Evolutionary conservation across 768 basidiomycete species (phyloP), one percentile per base, ranked within the genome.

Genomic region (Kwoniella heveanensis): DNA sequence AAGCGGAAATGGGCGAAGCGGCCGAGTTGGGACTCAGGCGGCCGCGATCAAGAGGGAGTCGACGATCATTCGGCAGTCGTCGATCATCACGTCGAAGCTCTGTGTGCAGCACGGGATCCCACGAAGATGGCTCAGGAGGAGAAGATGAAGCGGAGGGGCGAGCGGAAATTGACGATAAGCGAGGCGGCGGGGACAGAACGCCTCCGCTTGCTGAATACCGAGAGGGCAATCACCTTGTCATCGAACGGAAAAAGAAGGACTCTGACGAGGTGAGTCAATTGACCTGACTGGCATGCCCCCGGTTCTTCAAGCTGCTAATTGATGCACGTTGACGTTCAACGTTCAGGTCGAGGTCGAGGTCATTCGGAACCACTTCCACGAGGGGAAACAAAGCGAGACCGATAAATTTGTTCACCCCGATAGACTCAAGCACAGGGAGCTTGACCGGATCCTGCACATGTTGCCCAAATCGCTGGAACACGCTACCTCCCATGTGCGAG

Each of bases 221-320:
- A 72, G 90, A 92, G 73, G 89, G 89, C 2, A 82, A 84, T 29
- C 85, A 88, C 74, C 82, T 82, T 30, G 77, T 92, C 49, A 81
- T 90, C 29, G 91, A 92, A 73, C 81, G 84, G 37, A 83, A 84
- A 10, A 73, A 68, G 4, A 85, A 85, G 1, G 85, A 85, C 3
- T 87, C 86, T 24, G 85, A 86, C 60, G 90, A 90, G 82, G 89
- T 90, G 47, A 51, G 72, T 48, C 17, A 30, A 15, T 19, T 2
- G 26, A 19, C 32, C 27, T 26, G 2, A 32, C 32, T 32, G 32
- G 13, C 13, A 32, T 32, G 32, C 32, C 32, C 32, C 13, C 7
- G 5, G n/a, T n/a, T n/a, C n/a, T n/a, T n/a, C n/a, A n/a, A n/a
- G n/a, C 6, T 13, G 32, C 32, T 36, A 36, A 36, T 36, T 36